Evolutionary conservation across 2,329 filamentous ascomycete genomes (phyloP).

Genomic region (Volutella citrinella): DNA sequence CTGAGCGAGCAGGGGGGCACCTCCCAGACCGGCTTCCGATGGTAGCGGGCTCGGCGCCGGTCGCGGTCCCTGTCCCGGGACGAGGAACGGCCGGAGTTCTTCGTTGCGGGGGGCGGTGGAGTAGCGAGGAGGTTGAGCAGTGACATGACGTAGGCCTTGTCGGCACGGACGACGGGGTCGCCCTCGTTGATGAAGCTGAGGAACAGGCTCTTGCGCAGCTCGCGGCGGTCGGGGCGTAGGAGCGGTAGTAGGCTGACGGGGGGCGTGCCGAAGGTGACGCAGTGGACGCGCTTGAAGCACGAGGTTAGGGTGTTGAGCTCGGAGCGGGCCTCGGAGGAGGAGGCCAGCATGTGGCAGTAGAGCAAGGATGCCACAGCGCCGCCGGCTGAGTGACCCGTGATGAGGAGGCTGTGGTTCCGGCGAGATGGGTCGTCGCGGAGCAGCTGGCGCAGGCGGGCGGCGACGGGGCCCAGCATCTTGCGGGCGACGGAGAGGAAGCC

Average conservation of each 20-base stretch:
- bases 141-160: constrained; percentile 71
- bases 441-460: constrained; percentile 64
- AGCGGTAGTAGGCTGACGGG: constrained; percentile 72
- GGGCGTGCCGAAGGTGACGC: constrained; percentile 81
- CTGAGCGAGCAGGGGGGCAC: constrained; percentile 66
- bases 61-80: no score
- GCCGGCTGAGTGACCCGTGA: constrained; percentile 84
- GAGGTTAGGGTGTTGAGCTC: constrained; percentile 68
- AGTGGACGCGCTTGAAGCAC: constrained; percentile 77
- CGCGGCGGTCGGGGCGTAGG: constrained; percentile 48
- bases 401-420: constrained; percentile 66
- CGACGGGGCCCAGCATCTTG: constrained; percentile 72
- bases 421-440: constrained; percentile 69
- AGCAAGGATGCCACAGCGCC: constrained; percentile 79
- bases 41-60: constrained; percentile 3
- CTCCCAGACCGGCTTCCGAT: constrained; percentile 52
- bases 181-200: constrained; percentile 82
- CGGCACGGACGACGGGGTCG: constrained; percentile 74
- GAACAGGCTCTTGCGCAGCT: constrained; percentile 67
- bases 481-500: constrained; percentile 76
- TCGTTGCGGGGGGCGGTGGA: constrained; percentile 44
- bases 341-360: constrained; percentile 76
- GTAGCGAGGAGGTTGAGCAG: constrained; percentile 68
- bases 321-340: constrained; percentile 51
- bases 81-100: constrained; percentile 14